Evolutionary conservation across 495 filamentous ascomycete genomes (phyloP).

Genomic region (Ascobolus immersus): DNA sequence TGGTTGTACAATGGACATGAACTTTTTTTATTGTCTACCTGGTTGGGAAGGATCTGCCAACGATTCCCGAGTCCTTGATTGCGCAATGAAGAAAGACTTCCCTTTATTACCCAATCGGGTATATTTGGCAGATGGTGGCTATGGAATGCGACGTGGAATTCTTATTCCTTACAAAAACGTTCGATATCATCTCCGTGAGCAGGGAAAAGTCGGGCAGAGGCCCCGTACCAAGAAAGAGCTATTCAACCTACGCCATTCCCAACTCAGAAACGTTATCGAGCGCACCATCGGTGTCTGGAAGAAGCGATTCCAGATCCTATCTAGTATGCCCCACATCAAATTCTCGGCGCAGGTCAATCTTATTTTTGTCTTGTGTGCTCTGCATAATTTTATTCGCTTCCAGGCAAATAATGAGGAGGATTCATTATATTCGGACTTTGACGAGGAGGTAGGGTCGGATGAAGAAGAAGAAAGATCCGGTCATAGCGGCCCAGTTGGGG

Average conservation of each 20-base stretch:
- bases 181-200: conserved; percentile 2
- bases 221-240: neutral
- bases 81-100: conserved; percentile 1
- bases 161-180: conserved; percentile 4
- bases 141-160: neutral
- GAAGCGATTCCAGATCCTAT: conserved; percentile 3
- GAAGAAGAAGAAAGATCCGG: too few relatives aligned
- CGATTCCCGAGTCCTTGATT: conserved; percentile 2
- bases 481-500: too few relatives aligned
- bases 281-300: conserved; percentile 5
- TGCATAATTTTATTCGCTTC: conserved; percentile 5
- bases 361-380: neutral
- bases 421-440: too few relatives aligned
- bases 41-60: conserved; percentile 5
- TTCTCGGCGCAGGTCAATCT: conserved; percentile 1
- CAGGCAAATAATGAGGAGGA: too few relatives aligned
- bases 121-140: conserved; percentile 5
- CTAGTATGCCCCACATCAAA: neutral
- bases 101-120: neutral
- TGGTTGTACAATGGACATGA: conserved; percentile 2
- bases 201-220: neutral
- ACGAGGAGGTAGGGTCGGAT: too few relatives aligned
- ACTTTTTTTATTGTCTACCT: conserved; percentile 6
- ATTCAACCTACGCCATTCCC: conserved; percentile 6
- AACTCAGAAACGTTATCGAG: conserved; percentile 3